phyloP scores from a whole-genome alignment of 176 grass and related monocot genomes.

The Otatea glauca region DNA sequence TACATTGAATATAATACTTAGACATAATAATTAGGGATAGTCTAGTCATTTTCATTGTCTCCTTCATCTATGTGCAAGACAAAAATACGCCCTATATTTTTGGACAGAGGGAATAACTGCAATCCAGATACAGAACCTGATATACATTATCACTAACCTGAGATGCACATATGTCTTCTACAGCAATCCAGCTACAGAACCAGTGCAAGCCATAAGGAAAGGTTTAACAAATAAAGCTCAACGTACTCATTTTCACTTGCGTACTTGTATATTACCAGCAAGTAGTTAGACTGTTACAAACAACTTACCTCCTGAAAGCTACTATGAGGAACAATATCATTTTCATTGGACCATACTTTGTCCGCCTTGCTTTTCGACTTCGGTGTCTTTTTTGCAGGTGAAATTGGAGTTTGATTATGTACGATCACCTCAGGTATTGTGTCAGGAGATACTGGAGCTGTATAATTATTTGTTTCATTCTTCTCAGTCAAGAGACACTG shows the following conservation, averaged over 20 bases:
- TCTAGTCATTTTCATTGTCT: too few relatives aligned
- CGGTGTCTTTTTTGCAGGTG: slow-evolving; percentile 27
- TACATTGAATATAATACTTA: too few relatives aligned
- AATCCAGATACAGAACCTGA: background rate
- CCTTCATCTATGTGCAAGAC: too few relatives aligned
- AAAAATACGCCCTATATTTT: too few relatives aligned
- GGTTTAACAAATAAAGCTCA: slow-evolving; percentile 31
- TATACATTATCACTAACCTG: slow-evolving; percentile 55
- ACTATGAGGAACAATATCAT: slow-evolving; percentile 14
- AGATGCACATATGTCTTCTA: slow-evolving; percentile 34
- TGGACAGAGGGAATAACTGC: background rate
- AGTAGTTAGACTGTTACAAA: slow-evolving; percentile 8
- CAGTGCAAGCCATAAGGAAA: slow-evolving; percentile 46
- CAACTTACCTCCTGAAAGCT: slow-evolving; percentile 35
- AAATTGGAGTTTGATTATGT: slow-evolving; percentile 22
- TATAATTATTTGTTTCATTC: slow-evolving; percentile 38
- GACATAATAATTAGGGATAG: too few relatives aligned
- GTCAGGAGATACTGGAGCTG: background rate
- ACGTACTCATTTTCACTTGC: slow-evolving; percentile 2
- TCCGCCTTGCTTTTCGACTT: slow-evolving; percentile 4
- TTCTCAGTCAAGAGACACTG: slow-evolving; percentile 55
- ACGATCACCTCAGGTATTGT: background rate
- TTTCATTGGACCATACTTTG: slow-evolving; percentile 11
- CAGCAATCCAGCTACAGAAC: slow-evolving; percentile 54
- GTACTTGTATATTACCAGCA: slow-evolving; percentile 34